Evolutionary conservation across 805 yeast species (phyloP).

Genomic region (Cyberlindnera amylophila): DNA sequence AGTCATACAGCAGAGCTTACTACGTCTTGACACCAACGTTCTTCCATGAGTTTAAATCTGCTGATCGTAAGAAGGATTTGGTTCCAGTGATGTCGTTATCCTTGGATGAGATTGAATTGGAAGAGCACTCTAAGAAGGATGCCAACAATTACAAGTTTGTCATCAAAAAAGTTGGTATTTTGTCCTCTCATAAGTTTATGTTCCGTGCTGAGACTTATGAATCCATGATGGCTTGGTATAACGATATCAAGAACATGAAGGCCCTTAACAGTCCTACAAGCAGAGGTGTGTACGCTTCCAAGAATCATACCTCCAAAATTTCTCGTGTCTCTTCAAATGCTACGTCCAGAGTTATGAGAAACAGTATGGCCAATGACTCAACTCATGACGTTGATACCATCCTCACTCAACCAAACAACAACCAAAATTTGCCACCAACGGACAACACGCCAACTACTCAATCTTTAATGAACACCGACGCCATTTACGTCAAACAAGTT

Average conservation of each 20-base stretch:
- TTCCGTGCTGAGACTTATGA: conserved; percentile 84
- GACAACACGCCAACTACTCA: conserved; percentile 22
- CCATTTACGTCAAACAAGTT: conserved; percentile 20
- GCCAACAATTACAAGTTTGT: conserved; percentile 71
- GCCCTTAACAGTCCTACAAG: conserved; percentile 42
- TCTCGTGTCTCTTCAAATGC: conserved; percentile 29
- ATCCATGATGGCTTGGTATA: conserved; percentile 80
- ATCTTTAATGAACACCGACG: conserved; percentile 20
- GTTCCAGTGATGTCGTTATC: conserved; percentile 80
- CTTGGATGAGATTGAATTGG: conserved; percentile 72
- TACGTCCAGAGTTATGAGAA: conserved; percentile 25
- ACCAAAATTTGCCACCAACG: conserved; percentile 20
- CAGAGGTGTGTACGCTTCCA: conserved; percentile 25
- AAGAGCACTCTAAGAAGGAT: conserved; percentile 78
- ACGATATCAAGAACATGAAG: conserved; percentile 68
- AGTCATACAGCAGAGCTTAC: conserved; percentile 88
- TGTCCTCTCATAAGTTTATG: conserved; percentile 90
- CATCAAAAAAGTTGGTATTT: conserved; percentile 68
- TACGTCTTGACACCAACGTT: conserved; percentile 87
- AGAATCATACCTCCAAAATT: conserved; percentile 19
- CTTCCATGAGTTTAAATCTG: conserved; percentile 83
- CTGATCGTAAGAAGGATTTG: conserved; percentile 78
- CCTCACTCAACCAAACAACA: conserved; percentile 22
- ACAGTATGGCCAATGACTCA: conserved; percentile 17
- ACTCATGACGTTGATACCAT: conserved; percentile 26